A percentile compares a stretch with the other conserved stretches of the same genome.
These are phyloP conservation scores for Neofusicoccum ribis DNA, from an alignment of 2,329 filamentous ascomycete genomes.

Conservation along the genomic window DNA sequence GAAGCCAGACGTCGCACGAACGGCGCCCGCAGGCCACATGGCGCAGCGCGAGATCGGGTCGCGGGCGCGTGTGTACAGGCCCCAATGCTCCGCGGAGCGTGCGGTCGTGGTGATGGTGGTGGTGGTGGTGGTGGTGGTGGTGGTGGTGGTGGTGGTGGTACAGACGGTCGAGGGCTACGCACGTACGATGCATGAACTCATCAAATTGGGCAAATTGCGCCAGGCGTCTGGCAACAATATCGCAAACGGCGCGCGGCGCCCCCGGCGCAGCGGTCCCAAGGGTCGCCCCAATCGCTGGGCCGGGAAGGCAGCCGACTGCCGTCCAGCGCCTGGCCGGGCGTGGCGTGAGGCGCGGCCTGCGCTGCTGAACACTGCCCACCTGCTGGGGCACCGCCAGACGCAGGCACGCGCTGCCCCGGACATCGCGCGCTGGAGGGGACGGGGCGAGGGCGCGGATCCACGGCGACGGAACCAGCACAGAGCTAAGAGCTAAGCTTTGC, in stretches of 20 bases:
- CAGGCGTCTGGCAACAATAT: conserved; percentile 13
- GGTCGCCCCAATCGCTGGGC: neutral
- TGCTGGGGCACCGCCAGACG: conserved; percentile 3
- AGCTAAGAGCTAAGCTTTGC: conserved; percentile 16
- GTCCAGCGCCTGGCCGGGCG: neutral
- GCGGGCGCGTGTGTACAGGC: neutral
- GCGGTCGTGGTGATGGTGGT: neutral
- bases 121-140: neutral
- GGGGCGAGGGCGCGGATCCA: conserved; percentile 9
- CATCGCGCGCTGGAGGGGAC: neutral
- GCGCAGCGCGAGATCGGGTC: neutral
- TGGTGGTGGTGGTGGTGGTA: neutral
- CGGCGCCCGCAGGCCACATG: neutral
- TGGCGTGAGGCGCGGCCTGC: conserved; percentile 2
- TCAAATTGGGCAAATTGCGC: conserved; percentile 14
- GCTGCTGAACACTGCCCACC: neutral
- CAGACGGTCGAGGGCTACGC: conserved; percentile 8
- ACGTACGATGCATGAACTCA: conserved; percentile 18
- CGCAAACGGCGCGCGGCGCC: conserved; percentile 8
- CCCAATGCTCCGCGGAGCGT: neutral
- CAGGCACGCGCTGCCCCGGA: neutral
- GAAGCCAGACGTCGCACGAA: neutral
- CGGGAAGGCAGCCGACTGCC: conserved; percentile 9
- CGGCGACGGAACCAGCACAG: neutral
- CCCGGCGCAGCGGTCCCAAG: neutral